These are phyloP conservation scores for Populus hybrid DNA, from an alignment of 441 rosid genomes.

Conservation along the genomic window DNA sequence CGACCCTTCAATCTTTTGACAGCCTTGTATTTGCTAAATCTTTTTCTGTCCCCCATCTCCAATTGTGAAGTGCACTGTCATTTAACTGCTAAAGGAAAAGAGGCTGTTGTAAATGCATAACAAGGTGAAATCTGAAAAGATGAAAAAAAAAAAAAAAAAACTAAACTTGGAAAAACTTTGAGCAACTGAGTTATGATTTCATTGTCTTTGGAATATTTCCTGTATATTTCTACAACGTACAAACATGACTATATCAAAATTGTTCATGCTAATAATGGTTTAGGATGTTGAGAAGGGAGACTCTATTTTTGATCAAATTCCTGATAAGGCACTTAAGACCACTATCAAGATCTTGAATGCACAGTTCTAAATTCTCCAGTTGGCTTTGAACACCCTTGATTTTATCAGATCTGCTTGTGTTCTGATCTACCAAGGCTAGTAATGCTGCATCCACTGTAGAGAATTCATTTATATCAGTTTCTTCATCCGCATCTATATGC, in stretches of 20 bases:
- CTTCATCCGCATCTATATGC: constrained; percentile 11
- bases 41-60: too few species aligned
- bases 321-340: constrained; percentile 32
- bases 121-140: too few species aligned
- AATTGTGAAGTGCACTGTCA: too few species aligned
- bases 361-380: constrained; percentile 28
- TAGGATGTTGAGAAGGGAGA: constrained; percentile 34
- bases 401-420: constrained; percentile 18
- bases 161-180: too few species aligned
- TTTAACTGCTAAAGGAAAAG: too few species aligned
- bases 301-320: constrained; percentile 44
- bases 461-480: constrained; percentile 24
- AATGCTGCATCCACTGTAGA: constrained; percentile 26
- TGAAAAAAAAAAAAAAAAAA: too few species aligned
- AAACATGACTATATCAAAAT: not conserved
- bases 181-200: too few species aligned
- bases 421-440: constrained; percentile 14
- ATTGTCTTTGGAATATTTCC: too few species aligned
- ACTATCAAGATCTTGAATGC: constrained; percentile 42
- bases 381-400: constrained; percentile 20
- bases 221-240: not conserved
- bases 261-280: too few species aligned
- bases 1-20: too few species aligned
- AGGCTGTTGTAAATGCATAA: too few species aligned
- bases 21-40: too few species aligned